A percentile compares a stretch with the other conserved stretches of the same genome.
These are phyloP conservation scores for Chlamydomonas sp. DNA, from an alignment of 139 green algal genomes.

Conservation along the genomic window DNA sequence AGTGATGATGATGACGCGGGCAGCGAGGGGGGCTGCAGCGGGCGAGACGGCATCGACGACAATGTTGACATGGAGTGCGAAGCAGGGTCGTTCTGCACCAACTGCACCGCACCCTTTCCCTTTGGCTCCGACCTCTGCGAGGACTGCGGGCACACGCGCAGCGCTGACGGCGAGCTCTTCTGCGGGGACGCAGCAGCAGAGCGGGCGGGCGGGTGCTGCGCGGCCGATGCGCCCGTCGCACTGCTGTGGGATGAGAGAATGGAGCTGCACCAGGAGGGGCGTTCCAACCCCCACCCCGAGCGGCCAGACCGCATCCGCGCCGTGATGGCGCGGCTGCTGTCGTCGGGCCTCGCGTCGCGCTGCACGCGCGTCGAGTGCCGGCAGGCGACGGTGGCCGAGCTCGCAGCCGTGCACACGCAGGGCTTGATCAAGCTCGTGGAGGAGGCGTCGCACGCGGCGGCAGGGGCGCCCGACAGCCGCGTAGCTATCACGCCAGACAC, in stretches of 20 bases:
- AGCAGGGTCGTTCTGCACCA: slow-evolving; percentile 40
- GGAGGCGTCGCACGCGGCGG: background rate
- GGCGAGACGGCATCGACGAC: no score
- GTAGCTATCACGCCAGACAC: slow-evolving; percentile 13
- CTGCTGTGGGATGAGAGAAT: slow-evolving; percentile 53
- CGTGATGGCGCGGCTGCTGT: slow-evolving; percentile 53
- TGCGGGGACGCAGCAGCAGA: background rate
- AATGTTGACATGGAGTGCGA: no score
- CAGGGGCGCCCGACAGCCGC: background rate
- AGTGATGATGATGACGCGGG: no score
- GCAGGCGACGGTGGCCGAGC: slow-evolving; percentile 45
- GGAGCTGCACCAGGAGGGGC: slow-evolving; percentile 28
- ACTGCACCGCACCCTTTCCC: slow-evolving; percentile 32
- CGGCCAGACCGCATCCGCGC: slow-evolving; percentile 62
- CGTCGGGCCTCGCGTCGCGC: slow-evolving; percentile 38
- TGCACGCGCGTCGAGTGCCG: slow-evolving; percentile 34
- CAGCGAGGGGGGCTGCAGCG: no score
- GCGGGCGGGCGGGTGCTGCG: background rate
- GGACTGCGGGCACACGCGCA: slow-evolving; percentile 22
- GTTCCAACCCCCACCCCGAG: slow-evolving; percentile 34
- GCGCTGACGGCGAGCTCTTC: slow-evolving; percentile 7
- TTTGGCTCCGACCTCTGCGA: slow-evolving; percentile 9
- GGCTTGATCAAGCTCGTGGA: slow-evolving; percentile 41
- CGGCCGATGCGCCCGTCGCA: slow-evolving; percentile 1
- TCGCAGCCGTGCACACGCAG: slow-evolving; percentile 50